Conservation (phyloP, 306 rosid genomes). For the Cucurbita argyrosperma region DNA sequence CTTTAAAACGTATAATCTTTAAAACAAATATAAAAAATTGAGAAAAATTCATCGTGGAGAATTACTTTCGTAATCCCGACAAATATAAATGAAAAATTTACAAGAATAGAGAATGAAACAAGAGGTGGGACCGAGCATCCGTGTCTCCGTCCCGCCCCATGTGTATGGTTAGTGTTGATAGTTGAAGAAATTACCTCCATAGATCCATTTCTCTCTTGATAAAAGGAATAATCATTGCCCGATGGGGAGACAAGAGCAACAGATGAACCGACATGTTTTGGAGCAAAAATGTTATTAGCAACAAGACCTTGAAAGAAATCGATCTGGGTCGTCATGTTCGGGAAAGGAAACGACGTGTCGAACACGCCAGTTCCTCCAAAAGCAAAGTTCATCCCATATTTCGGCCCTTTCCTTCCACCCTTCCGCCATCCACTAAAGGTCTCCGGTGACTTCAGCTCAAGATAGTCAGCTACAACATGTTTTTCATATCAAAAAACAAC, state of each 20-base stretch:
- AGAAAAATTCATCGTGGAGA: no score
- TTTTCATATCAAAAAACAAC: not conserved
- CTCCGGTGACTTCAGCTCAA: conserved; percentile 55
- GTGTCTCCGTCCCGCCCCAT: no score
- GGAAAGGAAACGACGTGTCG: conserved; percentile 28
- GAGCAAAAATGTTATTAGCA: conserved; percentile 7
- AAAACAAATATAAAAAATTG: no score
- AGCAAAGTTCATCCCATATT: conserved; percentile 65
- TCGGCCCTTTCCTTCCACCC: conserved; percentile 12
- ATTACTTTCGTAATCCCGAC: no score
- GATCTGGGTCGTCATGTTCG: conserved; percentile 82
- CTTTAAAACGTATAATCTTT: no score
- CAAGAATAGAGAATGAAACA: no score
- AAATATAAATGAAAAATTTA: no score
- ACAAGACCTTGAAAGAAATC: conserved; percentile 27
- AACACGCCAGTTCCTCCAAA: conserved; percentile 79
- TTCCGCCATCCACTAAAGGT: conserved; percentile 33
- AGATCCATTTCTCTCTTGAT: conserved; percentile 23
- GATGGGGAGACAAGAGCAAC: conserved; percentile 51
- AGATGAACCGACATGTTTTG: conserved; percentile 27
- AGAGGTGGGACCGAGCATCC: no score
- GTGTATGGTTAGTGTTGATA: not conserved
- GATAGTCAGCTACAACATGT: conserved; percentile 12
- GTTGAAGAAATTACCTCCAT: conserved; percentile 10
- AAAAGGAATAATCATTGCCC: conserved; percentile 60